Evolutionary conservation across 2,329 filamentous ascomycete genomes (phyloP), one percentile per base, ranked within the genome.

Genomic region (Fusarium beomiforme): DNA sequence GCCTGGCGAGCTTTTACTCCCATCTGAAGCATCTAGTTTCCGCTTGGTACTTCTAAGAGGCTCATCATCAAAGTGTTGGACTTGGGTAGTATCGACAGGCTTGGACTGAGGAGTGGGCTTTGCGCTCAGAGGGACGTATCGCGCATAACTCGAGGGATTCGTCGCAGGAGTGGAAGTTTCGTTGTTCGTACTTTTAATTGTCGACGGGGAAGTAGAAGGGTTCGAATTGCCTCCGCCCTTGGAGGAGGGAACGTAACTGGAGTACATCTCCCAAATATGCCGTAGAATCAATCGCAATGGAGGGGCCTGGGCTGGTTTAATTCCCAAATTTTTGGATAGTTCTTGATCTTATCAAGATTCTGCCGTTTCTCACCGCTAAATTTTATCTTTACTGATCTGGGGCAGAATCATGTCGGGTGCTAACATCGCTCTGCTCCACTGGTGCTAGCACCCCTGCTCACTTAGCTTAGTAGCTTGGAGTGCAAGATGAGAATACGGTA

Each of bases 221-320:
- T 43, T 46, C 3, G 59, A 53, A 5, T 63, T 16, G 19, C 43
- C 34, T 26, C 54, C 61, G 36, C 56, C 75, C 64, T 79, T 78
- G 12, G 76, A 23, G 10, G 79, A 76, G 42, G 81, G 83, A 19
- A 85, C 75, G 63, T 85, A 85, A 70, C 84, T 79, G 49, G 83
- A 79, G 72, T 85, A 84, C 81, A 83, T 83, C 14, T 76, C 66
- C 57, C 31, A 33, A 54, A 50, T 42, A 26, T 70, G 29, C 17
- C 72, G 59, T 50, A 50, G 43, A 63, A 54, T 44, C 14, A 21
- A 37, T 54, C 47, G 55, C 42, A 53, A 61, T 73, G 63, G 65
- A 71, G 73, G 67, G 67, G 67, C 55, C 37, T 39, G 43, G 29
- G 42, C 36, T 54, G 53, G 39, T 62, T 59, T 58, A 55, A 51